phyloP scores from a whole-genome alignment of 2,329 filamentous ascomycete genomes.

The Aspergillus luchuensis region DNA sequence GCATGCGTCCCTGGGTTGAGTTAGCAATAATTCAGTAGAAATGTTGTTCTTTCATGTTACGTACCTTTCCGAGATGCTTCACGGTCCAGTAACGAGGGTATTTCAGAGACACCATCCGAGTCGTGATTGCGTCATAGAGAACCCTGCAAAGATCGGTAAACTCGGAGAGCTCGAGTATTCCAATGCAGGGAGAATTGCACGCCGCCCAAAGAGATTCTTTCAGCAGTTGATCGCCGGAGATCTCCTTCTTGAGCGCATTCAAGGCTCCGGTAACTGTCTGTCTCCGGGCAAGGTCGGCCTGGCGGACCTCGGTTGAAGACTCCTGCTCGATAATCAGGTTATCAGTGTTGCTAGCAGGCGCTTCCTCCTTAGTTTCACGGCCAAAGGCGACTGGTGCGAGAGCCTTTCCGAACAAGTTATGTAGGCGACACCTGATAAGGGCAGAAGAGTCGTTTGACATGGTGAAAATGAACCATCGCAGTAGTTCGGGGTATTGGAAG shows the following conservation, averaged over 20 bases:
- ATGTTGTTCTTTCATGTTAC: neutral
- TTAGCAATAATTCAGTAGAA: neutral
- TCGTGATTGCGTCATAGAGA: constrained; percentile 57
- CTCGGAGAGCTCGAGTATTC: constrained; percentile 57
- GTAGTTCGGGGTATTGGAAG: constrained; percentile 52
- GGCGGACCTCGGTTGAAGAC: constrained; percentile 53
- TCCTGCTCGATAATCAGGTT: constrained; percentile 62
- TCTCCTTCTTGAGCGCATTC: constrained; percentile 56
- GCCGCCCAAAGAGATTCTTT: constrained; percentile 60
- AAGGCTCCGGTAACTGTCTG: constrained; percentile 62
- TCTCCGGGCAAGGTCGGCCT: constrained; percentile 56
- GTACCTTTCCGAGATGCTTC: constrained; percentile 55
- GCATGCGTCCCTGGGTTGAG: constrained; percentile 41
- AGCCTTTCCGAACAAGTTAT: constrained; percentile 56
- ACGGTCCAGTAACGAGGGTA: constrained; percentile 61
- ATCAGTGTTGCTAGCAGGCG: constrained; percentile 34
- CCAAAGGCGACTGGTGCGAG: constrained; percentile 63
- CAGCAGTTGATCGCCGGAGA: constrained; percentile 53
- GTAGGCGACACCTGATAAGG: constrained; percentile 57
- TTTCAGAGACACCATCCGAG: constrained; percentile 52
- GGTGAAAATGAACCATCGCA: constrained; percentile 60
- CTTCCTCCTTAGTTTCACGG: constrained; percentile 41
- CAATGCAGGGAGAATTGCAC: constrained; percentile 53
- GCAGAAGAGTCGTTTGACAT: constrained; percentile 61
- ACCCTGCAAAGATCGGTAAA: constrained; percentile 60